Evolutionary conservation across 2,329 filamentous ascomycete genomes (phyloP).

Genomic region (Colletotrichum ledebouriae): DNA sequence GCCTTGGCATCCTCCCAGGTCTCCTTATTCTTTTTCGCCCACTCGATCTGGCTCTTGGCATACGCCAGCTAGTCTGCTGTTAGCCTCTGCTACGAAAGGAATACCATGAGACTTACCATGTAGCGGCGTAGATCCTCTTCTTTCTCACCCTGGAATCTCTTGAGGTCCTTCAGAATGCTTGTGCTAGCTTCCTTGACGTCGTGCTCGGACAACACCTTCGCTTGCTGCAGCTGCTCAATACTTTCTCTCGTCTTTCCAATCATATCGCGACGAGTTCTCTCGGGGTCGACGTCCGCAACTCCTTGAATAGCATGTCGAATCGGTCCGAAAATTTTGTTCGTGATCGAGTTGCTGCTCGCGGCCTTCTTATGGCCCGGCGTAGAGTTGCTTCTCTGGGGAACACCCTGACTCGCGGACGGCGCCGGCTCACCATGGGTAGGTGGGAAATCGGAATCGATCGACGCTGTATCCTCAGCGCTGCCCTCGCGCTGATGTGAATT

Average conservation of each 20-base stretch:
- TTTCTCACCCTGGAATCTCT: slow-evolving; percentile 94
- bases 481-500: slow-evolving; percentile 65
- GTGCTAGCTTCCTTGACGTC: slow-evolving; percentile 94
- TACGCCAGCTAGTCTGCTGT: slow-evolving; percentile 78
- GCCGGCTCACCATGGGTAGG: slow-evolving; percentile 84
- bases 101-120: slow-evolving; percentile 77
- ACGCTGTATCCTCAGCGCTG: slow-evolving; percentile 81
- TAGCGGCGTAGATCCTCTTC: slow-evolving; percentile 94
- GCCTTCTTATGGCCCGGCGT: slow-evolving; percentile 79
- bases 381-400: slow-evolving; percentile 65
- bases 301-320: slow-evolving; percentile 96
- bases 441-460: slow-evolving; percentile 96
- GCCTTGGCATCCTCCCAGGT: slow-evolving; percentile 92
- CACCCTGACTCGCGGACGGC: slow-evolving; percentile 81
- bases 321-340: slow-evolving; percentile 92
- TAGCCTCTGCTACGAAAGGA: not conserved
- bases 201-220: slow-evolving; percentile 86
- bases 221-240: slow-evolving; percentile 88
- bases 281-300: slow-evolving; percentile 95
- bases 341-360: slow-evolving; percentile 89
- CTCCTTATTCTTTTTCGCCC: slow-evolving; percentile 91
- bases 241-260: slow-evolving; percentile 96
- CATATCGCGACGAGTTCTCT: slow-evolving; percentile 89
- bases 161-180: slow-evolving; percentile 89
- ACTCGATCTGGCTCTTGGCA: slow-evolving; percentile 92